Base-by-base conservation (phyloP, 2,329 filamentous ascomycete species). In the Westerdykella aurantiaca region DNA sequence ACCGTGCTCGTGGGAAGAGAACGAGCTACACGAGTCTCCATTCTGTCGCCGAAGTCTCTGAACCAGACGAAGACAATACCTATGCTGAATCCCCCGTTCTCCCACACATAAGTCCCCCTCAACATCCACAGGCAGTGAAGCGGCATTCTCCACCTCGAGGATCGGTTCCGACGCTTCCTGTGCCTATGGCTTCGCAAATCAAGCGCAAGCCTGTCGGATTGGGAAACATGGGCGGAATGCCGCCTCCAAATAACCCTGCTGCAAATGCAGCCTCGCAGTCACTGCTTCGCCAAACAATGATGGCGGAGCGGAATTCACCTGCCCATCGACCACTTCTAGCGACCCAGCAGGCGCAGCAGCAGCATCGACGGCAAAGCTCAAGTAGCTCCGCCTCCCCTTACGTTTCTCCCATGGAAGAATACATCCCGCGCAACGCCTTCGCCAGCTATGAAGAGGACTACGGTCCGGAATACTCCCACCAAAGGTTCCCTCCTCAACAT, bases 1-100 rank as follows among this genome's bases (percentile, higher is more conserved):
- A 61, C 35, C 56, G 61, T 7, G 61, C 60, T 2, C 47, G 63
- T 25, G 63, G 62, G 11, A 60, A 53, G 37, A 49, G 62, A 37
- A 61, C 61, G 33, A 64, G 60, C 44, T 56, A 63, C 43, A 49
- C 43, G 5, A 64, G 57, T 44, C 45, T 67, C 13, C 58, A 60
- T 35, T 56, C 63, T 1, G 62, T 67, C 3, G 51, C 60, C 13
- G 64, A 67, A 43, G 48, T 61, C 6, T 48, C 51, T 3, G 64
- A 66, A 41, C 61, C 61, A 7, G 56, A 61, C 11, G 60, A 61
- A 0, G 44, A 47, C 5, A 12, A 12, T 7, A 29, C 25, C 7
- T 29, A 29, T 9, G n/a, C 23, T 29, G 55, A 59, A n/a, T 57
- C 61, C 1, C 58, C 55, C 0, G 37, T 61, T 0, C 31, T 60